Base-by-base conservation (phyloP, 345 rosid genomes). In the Bruguiera sexangula region DNA sequence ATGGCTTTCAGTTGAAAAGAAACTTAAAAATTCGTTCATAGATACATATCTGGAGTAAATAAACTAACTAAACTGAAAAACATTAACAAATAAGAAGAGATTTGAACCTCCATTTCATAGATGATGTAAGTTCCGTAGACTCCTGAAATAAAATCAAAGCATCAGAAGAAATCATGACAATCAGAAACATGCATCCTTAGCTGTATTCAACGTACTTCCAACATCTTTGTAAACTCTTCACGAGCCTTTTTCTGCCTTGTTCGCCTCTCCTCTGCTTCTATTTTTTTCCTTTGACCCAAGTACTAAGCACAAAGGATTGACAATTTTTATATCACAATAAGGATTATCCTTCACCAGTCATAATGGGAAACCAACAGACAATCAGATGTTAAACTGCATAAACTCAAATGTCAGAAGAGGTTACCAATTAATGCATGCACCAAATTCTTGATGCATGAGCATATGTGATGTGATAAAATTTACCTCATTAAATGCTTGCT, bases 401-500 rank as follows among this genome's bases (percentile, higher is more conserved):
- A 69, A 37, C 62, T 46, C 29, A 68, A 52, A 53, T 22, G 18
- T 43, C 50, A 11, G 16, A 43, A 43, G 50, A 43, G 50, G 50
- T 15, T 15, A 5, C 0, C 18, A 43, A 13, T 3, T 63, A 59
- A 57, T 29, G 60, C 29, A 11, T 46, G 60, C 36, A 48, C 21
- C 60, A 69, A 21, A 48, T 26, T 36, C 59, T 10, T 55, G 2
- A 21, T 32, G 15, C 36, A 67, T 39, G 18, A 39, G 50, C 50
- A 43, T 43, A 43, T 11, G 18, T 43, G 19, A 43, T 11, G 18
- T 2, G 50, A 15, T 22, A 60, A 69, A 32, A 70, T 57, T 73
- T 85, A 93, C 98, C 97, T 95, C 99, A 58, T 95, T 90, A 83
- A 95, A 95, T 75, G 99, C 96, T 82, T 95, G 99, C 84, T 95